Evolutionary conservation across 2,329 filamentous ascomycete species (phyloP), one percentile per base, ranked within the genome.

Genomic region (Cercospora nicotianae): DNA sequence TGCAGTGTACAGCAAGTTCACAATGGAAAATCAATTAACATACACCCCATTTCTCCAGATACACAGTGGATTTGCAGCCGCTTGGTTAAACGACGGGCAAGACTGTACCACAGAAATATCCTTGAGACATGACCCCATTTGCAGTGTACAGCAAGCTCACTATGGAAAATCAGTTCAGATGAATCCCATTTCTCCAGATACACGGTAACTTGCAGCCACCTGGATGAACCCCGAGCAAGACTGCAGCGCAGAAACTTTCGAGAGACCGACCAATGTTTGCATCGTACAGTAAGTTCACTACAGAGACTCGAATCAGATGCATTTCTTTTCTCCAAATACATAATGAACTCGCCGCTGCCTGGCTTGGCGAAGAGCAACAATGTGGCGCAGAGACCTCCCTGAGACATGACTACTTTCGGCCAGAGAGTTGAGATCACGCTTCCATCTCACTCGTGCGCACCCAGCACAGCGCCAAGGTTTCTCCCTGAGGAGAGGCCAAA

Each of bases 401-500:
- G 36, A n/a, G 16, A 42, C 3, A 42, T n/a, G 16, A 9, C 6
- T 6, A n/a, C 7, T 16, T 0, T 42, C 3, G 16, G 36, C 36
- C 16, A n/a, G 16, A 16, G 16, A 42, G 16, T 42, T n/a, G 1
- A n/a, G 3, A 42, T n/a, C 36, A 42, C 36, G 16, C 36, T 42
- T 8, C 53, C 13, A 28, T 58, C 16, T 26, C 26, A 58, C 9
- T 33, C 26, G 18, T 30, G 26, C 53, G 26, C 53, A 13, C 30
- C 26, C 23, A 58, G 3, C 13, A 58, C 26, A 18, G 53, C 53
- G 30, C 26, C 26, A 23, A 58, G 26, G 5, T 16, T 33, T 58
- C 53, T 58, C 26, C 53, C 53, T 10, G 53, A 58, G 16, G 53
- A 58, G 2, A 58, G 59, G 23, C 71, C 74, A 39, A 77, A 73